Conservation (phyloP, 139 green algal species). For the Chlamydomonas asymmetrica region DNA sequence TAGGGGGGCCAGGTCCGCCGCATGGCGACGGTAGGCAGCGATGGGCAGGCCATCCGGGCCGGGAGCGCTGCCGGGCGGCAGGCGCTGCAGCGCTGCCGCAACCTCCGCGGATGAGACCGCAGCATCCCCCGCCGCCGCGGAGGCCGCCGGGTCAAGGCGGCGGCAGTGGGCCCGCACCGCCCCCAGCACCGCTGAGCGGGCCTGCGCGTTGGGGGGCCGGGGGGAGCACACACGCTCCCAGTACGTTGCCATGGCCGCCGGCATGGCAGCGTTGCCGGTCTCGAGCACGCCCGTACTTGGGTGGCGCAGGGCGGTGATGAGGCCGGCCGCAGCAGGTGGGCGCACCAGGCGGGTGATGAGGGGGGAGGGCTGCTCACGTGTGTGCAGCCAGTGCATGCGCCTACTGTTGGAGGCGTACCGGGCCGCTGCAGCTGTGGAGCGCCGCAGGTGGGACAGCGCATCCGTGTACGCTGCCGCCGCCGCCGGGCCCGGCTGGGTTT, state of each 20-base stretch:
- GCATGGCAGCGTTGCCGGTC: background rate
- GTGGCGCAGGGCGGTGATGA: background rate
- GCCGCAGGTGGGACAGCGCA: no score
- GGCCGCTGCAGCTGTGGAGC: no score
- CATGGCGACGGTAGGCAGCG: background rate
- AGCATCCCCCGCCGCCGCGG: background rate
- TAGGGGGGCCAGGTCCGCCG: background rate
- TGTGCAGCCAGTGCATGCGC: no score
- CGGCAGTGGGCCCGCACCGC: background rate
- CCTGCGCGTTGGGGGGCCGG: background rate
- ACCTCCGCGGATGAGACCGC: background rate
- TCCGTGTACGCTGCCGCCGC: no score
- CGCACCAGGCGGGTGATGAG: background rate
- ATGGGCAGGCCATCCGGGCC: slow-evolving; percentile 17
- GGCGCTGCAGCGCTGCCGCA: background rate
- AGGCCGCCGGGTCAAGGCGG: background rate
- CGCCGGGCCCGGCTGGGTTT: no score
- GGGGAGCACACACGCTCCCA: background rate
- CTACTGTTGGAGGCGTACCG: no score
- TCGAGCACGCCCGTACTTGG: background rate
- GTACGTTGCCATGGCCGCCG: background rate
- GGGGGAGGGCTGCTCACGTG: no score
- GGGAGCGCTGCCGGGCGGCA: background rate
- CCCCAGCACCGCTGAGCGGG: background rate
- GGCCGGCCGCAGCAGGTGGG: background rate